Evolutionary conservation across 257 asterid genomes (phyloP).

Genomic region (Anisodus acutangulus): DNA sequence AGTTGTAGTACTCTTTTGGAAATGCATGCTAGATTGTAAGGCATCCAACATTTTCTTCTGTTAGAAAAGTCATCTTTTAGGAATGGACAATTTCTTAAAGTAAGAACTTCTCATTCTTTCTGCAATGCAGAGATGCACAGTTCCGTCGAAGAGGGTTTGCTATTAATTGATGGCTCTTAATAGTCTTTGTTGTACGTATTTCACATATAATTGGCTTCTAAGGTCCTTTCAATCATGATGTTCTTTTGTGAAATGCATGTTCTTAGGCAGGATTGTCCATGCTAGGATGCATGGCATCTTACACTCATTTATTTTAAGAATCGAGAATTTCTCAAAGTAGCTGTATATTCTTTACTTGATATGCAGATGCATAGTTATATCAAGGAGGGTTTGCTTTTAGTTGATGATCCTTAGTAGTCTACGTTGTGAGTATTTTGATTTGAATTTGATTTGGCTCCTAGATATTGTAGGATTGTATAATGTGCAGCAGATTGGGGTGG

Average conservation of each 20-base stretch:
- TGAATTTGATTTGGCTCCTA: neutral
- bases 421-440: neutral
- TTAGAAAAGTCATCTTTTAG: slow-evolving; percentile 22
- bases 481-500: slow-evolving; percentile 22
- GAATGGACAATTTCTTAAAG: neutral
- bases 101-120: slow-evolving; percentile 13
- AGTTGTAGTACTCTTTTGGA: neutral
- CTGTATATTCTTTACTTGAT: neutral
- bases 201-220: slow-evolving; percentile 24
- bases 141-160: neutral
- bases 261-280: slow-evolving; percentile 1
- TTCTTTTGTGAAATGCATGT: neutral
- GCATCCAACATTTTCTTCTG: neutral
- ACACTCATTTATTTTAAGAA: neutral
- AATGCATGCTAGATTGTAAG: slow-evolving; percentile 1
- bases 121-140: slow-evolving; percentile 10
- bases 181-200: neutral
- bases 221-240: neutral
- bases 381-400: neutral
- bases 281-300: neutral
- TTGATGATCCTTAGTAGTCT: neutral
- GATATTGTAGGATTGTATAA: slow-evolving; percentile 19
- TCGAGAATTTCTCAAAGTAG: neutral
- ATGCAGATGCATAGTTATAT: slow-evolving; percentile 24
- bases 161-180: slow-evolving; percentile 23